Evolutionary conservation across 768 basidiomycete species (phyloP).

Genomic region (Amyloporia xantha): DNA sequence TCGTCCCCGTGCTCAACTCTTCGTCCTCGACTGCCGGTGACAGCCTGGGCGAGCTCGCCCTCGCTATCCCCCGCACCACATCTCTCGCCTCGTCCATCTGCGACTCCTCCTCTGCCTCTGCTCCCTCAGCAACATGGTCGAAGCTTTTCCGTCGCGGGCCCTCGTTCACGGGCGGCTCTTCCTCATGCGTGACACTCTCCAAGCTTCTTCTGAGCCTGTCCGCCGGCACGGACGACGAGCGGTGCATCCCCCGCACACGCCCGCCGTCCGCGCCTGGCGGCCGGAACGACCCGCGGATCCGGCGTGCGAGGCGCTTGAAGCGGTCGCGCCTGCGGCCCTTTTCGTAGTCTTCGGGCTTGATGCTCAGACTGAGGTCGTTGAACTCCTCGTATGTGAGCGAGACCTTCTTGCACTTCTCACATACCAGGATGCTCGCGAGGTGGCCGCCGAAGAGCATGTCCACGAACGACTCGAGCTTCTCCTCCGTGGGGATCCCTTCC

Average conservation of each 20-base stretch:
- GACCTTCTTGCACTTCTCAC: conserved; percentile 89
- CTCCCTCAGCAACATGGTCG: conserved; percentile 24
- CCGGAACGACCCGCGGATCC: conserved; percentile 31
- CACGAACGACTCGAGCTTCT: conserved; percentile 61
- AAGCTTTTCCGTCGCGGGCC: conserved; percentile 38
- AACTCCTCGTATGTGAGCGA: conserved; percentile 93
- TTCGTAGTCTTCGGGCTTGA: conserved; percentile 75
- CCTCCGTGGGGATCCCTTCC: no score
- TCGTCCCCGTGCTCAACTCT: conserved; percentile 1
- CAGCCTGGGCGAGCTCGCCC: neutral
- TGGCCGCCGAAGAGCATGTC: conserved; percentile 90
- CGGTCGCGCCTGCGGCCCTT: conserved; percentile 72
- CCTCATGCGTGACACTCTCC: conserved; percentile 33
- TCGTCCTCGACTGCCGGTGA: conserved; percentile 7
- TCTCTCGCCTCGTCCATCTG: conserved; percentile 10
- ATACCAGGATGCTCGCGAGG: conserved; percentile 87
- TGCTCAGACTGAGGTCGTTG: conserved; percentile 86
- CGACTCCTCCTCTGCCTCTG: conserved; percentile 1
- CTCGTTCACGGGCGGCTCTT: conserved; percentile 30
- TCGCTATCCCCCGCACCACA: conserved; percentile 10
- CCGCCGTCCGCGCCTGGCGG: conserved; percentile 4
- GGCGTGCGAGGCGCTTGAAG: conserved; percentile 67
- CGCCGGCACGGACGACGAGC: conserved; percentile 56
- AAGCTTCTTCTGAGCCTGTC: conserved; percentile 26
- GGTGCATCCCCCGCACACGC: conserved; percentile 13